Conservation (phyloP, 106 monocot genomes). For the Acorus calamus region DNA sequence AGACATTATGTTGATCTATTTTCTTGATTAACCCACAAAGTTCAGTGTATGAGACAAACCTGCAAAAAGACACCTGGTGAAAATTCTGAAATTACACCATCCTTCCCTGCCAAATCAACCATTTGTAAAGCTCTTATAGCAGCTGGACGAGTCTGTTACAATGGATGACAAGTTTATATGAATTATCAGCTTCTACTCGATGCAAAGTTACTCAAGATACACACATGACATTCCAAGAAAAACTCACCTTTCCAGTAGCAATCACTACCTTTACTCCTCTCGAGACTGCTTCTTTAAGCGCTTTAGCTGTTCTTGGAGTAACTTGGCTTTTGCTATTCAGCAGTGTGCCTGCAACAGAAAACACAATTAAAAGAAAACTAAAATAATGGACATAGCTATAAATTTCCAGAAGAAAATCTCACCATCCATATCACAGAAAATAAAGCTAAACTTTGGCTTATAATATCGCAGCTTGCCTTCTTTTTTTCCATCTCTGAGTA, state of each 20-base stretch:
- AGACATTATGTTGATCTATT: no score
- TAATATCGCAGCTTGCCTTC: slow-evolving; percentile 38
- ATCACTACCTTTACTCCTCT: no score
- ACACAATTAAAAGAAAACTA: background rate
- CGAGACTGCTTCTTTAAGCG: slow-evolving; percentile 13
- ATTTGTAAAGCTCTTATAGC: no score
- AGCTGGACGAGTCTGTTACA: background rate
- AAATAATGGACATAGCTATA: background rate
- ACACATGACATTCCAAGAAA: background rate
- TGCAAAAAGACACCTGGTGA: no score
- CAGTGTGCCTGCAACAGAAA: slow-evolving; percentile 54
- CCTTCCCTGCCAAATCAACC: no score
- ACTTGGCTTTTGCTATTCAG: slow-evolving; percentile 87
- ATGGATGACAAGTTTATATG: background rate
- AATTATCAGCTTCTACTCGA: background rate
- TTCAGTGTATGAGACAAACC: background rate
- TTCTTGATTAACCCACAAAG: background rate
- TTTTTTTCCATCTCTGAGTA: slow-evolving; percentile 28
- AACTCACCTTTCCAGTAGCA: no score
- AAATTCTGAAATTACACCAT: no score
- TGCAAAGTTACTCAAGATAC: background rate
- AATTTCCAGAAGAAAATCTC: background rate
- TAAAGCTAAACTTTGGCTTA: slow-evolving; percentile 74
- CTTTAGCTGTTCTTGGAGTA: slow-evolving; percentile 52
- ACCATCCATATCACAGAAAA: slow-evolving; percentile 99